Conservation (phyloP, 2,329 filamentous ascomycete species). For the Beauveria bassiana region DNA sequence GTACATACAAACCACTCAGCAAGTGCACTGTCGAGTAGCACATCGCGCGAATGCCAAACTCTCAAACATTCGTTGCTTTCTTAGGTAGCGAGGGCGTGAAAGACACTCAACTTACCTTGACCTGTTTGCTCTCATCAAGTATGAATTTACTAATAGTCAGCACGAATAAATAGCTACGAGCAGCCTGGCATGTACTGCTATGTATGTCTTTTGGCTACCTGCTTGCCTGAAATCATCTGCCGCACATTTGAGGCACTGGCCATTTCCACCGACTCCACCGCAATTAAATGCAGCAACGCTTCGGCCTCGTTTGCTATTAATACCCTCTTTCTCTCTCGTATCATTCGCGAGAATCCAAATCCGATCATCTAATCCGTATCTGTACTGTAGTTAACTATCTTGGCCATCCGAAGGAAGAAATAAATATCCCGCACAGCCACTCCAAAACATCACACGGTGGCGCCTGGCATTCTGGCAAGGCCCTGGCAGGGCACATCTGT, state of each 20-base stretch:
- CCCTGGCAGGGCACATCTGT: background rate
- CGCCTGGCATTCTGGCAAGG: background rate
- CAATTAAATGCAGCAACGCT: constrained; percentile 4
- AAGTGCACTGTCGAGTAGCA: too few species aligned
- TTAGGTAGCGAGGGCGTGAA: background rate
- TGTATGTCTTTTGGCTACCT: background rate
- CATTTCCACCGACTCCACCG: constrained; percentile 9
- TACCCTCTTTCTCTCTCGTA: background rate
- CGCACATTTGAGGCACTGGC: background rate
- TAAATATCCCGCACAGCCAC: background rate
- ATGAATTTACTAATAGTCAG: too few species aligned
- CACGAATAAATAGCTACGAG: too few species aligned
- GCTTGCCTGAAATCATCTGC: background rate
- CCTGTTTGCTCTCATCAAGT: background rate
- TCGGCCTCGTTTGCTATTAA: constrained; percentile 1
- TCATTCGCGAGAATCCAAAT: background rate
- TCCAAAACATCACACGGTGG: constrained; percentile 1
- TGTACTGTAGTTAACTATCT: background rate
- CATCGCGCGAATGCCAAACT: too few species aligned
- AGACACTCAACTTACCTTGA: background rate
- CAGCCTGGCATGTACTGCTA: background rate
- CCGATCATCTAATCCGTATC: too few species aligned
- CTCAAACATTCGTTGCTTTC: too few species aligned
- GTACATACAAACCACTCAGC: too few species aligned
- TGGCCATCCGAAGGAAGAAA: background rate